Conservation (phyloP, 192 early-diverging fungal genomes). For the Kappamyces sp. region DNA sequence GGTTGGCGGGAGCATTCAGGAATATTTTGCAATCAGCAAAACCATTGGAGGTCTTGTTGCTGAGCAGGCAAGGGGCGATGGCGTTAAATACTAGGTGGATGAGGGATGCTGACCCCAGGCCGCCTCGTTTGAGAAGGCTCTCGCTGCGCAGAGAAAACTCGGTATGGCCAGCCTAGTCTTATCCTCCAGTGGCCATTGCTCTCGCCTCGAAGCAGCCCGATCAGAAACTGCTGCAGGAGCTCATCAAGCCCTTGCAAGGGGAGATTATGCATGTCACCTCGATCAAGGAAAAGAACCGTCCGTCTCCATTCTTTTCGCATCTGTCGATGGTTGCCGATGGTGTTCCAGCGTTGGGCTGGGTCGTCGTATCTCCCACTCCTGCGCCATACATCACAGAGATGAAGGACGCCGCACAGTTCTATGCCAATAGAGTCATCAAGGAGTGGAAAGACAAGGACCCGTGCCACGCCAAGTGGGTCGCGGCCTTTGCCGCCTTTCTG, state of each 20-base stretch:
- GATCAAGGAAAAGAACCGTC: slow-evolving; percentile 73
- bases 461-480: slow-evolving; percentile 81
- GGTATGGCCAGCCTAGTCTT: background rate
- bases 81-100: no score
- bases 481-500: slow-evolving; percentile 61
- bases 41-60: slow-evolving; percentile 55
- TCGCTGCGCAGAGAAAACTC: background rate
- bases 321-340: slow-evolving; percentile 83
- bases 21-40: slow-evolving; percentile 33
- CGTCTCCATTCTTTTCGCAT: slow-evolving; percentile 68
- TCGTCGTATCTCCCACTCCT: slow-evolving; percentile 75
- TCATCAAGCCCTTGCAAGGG: slow-evolving; percentile 65
- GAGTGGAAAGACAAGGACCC: slow-evolving; percentile 85
- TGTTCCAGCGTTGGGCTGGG: slow-evolving; percentile 88
- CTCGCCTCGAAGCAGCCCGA: slow-evolving; percentile 71
- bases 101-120: no score
- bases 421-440: slow-evolving; percentile 81
- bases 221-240: slow-evolving; percentile 45
- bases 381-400: slow-evolving; percentile 82
- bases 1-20: slow-evolving; percentile 29
- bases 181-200: slow-evolving; percentile 53
- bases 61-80: slow-evolving; percentile 60
- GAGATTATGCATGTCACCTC: slow-evolving; percentile 60
- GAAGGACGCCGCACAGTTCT: slow-evolving; percentile 90
- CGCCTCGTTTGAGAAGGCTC: background rate